These are phyloP conservation scores for Leonotis leonurus DNA, from an alignment of 257 asterid genomes.

Conservation along the genomic window DNA sequence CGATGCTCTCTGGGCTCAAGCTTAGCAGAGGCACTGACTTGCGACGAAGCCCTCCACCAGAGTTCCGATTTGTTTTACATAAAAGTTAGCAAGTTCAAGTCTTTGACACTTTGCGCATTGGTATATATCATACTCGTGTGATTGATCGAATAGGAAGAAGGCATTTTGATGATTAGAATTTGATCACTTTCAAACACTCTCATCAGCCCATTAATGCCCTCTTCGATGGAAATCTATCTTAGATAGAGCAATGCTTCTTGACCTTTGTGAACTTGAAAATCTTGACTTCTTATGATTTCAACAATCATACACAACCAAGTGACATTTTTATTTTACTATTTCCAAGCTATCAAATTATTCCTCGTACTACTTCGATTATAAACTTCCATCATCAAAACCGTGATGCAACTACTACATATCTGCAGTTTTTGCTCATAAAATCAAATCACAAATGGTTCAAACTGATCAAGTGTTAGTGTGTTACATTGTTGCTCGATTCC, in stretches of 20 bases:
- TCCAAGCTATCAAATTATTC: not conserved
- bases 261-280: no score
- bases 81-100: no score
- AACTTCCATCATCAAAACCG: conserved; percentile 74
- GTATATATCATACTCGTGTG: not conserved
- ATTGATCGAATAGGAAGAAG: not conserved
- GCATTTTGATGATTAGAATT: not conserved
- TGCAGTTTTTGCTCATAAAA: not conserved
- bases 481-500: not conserved
- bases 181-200: not conserved
- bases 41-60: conserved; percentile 70
- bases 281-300: no score
- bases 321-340: no score
- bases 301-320: no score
- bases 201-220: not conserved
- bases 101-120: no score
- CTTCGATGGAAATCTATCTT: not conserved
- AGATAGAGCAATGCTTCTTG: no score
- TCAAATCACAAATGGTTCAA: not conserved
- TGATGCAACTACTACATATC: conserved; percentile 11
- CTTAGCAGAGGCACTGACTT: conserved; percentile 59
- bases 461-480: no score
- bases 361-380: conserved; percentile 74
- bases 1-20: conserved; percentile 46
- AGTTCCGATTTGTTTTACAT: no score